A percentile compares a stretch with the other conserved stretches of the same genome.
Conservation (phyloP, 75 land plant genomes). For the Cunninghamia lanceolata region DNA sequence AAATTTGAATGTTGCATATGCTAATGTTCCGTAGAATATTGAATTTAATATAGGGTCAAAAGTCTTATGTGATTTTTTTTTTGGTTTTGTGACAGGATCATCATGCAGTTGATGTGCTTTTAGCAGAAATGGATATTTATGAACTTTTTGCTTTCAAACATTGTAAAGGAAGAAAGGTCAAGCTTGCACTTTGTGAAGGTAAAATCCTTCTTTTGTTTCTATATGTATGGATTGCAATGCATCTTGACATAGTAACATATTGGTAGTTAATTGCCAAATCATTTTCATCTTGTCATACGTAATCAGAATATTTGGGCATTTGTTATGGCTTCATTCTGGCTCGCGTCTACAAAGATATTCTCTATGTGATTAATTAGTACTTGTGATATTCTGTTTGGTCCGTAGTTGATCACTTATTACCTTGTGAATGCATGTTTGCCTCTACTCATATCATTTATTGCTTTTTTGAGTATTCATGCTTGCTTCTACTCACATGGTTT, state of each 20-base stretch:
- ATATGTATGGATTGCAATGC: neutral
- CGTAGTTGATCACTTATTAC: neutral
- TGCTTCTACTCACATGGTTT: neutral
- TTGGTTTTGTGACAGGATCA: constrained; percentile 62
- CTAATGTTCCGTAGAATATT: neutral
- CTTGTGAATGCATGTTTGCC: neutral
- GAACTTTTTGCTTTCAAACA: constrained; percentile 90
- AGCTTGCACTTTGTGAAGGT: constrained; percentile 95
- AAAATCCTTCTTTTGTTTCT: neutral
- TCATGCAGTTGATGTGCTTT: constrained; percentile 83
- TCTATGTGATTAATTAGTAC: neutral
- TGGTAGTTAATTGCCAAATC: neutral
- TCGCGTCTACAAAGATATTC: neutral
- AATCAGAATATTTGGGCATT: neutral
- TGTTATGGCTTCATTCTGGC: neutral
- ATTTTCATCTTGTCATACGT: neutral
- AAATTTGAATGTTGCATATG: neutral
- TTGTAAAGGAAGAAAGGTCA: constrained; percentile 78
- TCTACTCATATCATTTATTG: neutral
- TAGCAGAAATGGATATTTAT: constrained; percentile 96
- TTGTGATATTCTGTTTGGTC: neutral
- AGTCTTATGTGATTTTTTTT: neutral
- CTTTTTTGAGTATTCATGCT: neutral
- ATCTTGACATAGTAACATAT: neutral
- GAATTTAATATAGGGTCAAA: neutral